Evolutionary conservation across 805 yeast species (phyloP).

Genomic region (Blastobotrys attinorum): DNA sequence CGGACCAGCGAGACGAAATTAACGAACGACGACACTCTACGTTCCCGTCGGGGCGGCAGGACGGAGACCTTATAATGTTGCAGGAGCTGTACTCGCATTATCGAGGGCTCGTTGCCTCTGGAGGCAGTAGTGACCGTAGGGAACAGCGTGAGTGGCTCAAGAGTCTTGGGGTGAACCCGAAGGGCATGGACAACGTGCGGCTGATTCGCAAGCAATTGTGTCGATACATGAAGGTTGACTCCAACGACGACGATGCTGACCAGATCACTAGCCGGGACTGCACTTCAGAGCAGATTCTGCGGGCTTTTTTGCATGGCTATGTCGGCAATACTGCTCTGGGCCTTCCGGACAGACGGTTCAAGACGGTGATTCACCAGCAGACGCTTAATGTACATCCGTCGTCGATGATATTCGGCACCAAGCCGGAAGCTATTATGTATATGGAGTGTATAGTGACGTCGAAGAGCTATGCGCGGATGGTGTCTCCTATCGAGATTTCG

Average conservation of each 20-base stretch:
- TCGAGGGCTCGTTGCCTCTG: constrained; percentile 11
- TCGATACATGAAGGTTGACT: constrained; percentile 48
- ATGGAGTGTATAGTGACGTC: constrained; percentile 90
- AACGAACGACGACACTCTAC: constrained; percentile 63
- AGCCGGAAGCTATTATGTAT: constrained; percentile 84
- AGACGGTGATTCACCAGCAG: constrained; percentile 69
- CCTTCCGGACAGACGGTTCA: constrained; percentile 86
- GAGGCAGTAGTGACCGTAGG: constrained; percentile 32
- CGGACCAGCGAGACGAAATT: constrained; percentile 76
- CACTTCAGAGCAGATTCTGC: constrained; percentile 54
- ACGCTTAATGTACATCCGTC: constrained; percentile 86
- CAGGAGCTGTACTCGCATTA: constrained; percentile 67
- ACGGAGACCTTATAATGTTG: constrained; percentile 78
- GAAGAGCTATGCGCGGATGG: constrained; percentile 86
- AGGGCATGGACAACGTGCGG: constrained; percentile 72
- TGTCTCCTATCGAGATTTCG: constrained; percentile 67
- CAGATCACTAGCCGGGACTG: constrained; percentile 49
- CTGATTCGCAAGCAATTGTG: constrained; percentile 69
- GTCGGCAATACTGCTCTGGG: constrained; percentile 89
- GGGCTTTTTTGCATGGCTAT: constrained; percentile 74
- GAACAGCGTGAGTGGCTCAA: constrained; percentile 80
- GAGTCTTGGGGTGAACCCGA: constrained; percentile 62
- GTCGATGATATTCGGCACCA: constrained; percentile 73
- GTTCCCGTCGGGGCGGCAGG: constrained; percentile 60
- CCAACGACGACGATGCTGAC: not conserved